Evolutionary conservation across 179 eudicot genomes (phyloP), one percentile per base, ranked within the genome.

Genomic region (Silene noctiflora): DNA sequence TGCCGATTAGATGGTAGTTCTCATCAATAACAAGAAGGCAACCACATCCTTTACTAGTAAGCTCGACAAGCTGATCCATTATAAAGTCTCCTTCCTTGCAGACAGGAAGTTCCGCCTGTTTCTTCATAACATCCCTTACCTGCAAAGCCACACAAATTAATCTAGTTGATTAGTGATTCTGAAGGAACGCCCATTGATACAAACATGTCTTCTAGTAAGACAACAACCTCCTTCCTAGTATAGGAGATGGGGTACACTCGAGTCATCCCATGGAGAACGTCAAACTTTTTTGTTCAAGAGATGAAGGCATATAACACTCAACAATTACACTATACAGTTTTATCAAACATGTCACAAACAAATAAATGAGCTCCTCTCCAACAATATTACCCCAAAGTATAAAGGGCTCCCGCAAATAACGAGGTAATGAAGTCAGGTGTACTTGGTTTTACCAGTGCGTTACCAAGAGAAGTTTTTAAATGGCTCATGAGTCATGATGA

Each of bases 61-160:
- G 96, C 85, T 91, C 98, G 6, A 91, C 97, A 22, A 96, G 88
- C 85, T 93, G 98, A 85, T 96, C 98, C 98, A 96, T 96, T 80
- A 93, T 96, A 69, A 89, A 79, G 78, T 96, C 98, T 48, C 88
- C 89, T 87, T 93, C 99, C 84, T 80, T 87, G 87, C 99, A 93
- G 4, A 93, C 81, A 59, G 98, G 99, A 84, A 96, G 98, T 80
- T 93, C 94, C 17, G 83, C 85, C 81, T 83, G 86, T 84, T 85
- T 93, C 86, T 91, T 96, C 99, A 96, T 93, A 20, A 93, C 92
- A 85, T 96, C 98, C 86, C 85, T 96, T 72, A 96, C 98, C 99
- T 96, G 83, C 81, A 87, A 82, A 31, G 33, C 56, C 79, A 58
- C 22, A 63, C 53, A 75, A 70, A 42, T 77, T 67, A 76, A 61